These are phyloP conservation scores for Solanum appendiculatum DNA, from an alignment of 257 asterid species.

Conservation along the genomic window DNA sequence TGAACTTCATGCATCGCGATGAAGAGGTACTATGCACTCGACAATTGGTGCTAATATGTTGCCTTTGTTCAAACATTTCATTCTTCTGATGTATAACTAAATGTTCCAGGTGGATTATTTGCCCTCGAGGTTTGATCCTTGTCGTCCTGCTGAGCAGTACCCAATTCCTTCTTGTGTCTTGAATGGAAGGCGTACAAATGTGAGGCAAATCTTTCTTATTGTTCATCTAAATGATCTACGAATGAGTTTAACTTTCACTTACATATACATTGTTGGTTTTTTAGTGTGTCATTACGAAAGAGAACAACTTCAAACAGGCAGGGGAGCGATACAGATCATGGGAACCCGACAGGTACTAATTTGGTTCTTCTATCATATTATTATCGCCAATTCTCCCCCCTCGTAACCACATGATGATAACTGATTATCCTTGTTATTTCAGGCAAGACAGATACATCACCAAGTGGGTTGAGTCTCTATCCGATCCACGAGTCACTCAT, in stretches of 20 bases:
- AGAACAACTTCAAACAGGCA: constrained; percentile 64
- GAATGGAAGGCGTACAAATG: constrained; percentile 57
- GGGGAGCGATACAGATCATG: constrained; percentile 64
- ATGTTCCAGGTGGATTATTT: constrained; percentile 49
- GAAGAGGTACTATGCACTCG: constrained; percentile 42
- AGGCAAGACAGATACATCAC: constrained; percentile 56
- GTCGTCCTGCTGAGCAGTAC: constrained; percentile 49
- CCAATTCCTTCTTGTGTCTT: constrained; percentile 43
- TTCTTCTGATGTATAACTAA: not conserved
- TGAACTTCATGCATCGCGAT: constrained; percentile 76
- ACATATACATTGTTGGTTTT: constrained; percentile 1
- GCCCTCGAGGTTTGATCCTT: constrained; percentile 70
- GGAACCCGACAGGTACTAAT: constrained; percentile 37
- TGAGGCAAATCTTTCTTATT: not conserved
- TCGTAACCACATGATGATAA: not conserved
- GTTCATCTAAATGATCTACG: not conserved
- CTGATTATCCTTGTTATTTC: constrained; percentile 1
- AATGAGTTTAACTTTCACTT: not conserved
- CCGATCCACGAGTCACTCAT: constrained; percentile 57
- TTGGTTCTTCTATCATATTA: not conserved
- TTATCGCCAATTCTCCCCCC: not conserved
- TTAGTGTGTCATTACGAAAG: constrained; percentile 43
- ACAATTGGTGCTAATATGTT: not conserved
- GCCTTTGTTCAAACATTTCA: not conserved
- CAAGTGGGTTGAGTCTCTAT: constrained; percentile 42